Evolutionary conservation across 2,329 filamentous ascomycete genomes (phyloP).

Genomic region (Ophiostoma australiae): DNA sequence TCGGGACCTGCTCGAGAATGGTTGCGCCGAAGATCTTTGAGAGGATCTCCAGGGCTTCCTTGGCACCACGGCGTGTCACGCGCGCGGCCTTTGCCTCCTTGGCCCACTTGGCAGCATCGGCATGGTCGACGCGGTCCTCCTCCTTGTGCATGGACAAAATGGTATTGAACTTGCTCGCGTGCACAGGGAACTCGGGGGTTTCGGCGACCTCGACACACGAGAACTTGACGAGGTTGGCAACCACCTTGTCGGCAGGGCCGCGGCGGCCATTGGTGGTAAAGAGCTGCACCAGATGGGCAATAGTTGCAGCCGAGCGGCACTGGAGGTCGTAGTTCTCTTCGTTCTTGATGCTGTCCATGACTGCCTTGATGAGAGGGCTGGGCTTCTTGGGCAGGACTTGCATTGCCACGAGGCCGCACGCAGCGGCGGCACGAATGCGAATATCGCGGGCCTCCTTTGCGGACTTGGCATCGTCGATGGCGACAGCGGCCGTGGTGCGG

Average conservation of each 20-base stretch:
- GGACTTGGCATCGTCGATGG: slow-evolving; percentile 72
- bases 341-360: slow-evolving; percentile 97
- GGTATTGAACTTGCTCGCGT: slow-evolving; percentile 69
- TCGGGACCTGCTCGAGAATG: slow-evolving; percentile 79
- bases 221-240: slow-evolving; percentile 93
- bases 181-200: slow-evolving; percentile 87
- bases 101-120: slow-evolving; percentile 85
- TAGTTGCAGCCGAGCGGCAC: slow-evolving; percentile 75
- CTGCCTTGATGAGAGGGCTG: slow-evolving; percentile 83
- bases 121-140: slow-evolving; percentile 88
- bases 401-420: slow-evolving; percentile 84
- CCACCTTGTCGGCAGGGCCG: slow-evolving; percentile 89
- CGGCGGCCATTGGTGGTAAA: slow-evolving; percentile 76
- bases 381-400: slow-evolving; percentile 87
- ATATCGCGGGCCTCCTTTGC: slow-evolving; percentile 79
- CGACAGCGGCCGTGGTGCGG: slow-evolving; percentile 60
- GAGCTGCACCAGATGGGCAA: slow-evolving; percentile 78
- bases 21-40: slow-evolving; percentile 71
- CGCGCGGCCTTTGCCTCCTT: slow-evolving; percentile 82
- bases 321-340: slow-evolving; percentile 91
- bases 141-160: slow-evolving; percentile 95
- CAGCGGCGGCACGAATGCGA: slow-evolving; percentile 79
- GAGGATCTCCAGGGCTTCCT: slow-evolving; percentile 86
- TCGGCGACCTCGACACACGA: slow-evolving; percentile 97
- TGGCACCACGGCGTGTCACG: slow-evolving; percentile 86